These are phyloP conservation scores for Sarocladium kiliense DNA, from an alignment of 2,329 filamentous ascomycete genomes.

Conservation along the genomic window DNA sequence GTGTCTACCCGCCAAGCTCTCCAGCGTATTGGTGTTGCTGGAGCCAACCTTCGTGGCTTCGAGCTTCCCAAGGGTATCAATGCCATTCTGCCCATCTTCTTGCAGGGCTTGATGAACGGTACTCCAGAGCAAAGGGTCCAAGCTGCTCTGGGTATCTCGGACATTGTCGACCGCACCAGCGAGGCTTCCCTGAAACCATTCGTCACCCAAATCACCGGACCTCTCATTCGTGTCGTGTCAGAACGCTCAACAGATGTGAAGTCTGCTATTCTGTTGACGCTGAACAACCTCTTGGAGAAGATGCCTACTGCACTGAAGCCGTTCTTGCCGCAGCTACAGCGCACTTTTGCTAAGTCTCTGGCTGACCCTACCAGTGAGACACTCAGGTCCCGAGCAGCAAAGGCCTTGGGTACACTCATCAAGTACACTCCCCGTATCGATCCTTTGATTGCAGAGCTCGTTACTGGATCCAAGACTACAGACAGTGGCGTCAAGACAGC, in stretches of 20 bases:
- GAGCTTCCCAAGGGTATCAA: conserved; percentile 93
- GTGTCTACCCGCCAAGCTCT: conserved; percentile 80
- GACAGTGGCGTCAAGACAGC: conserved; percentile 86
- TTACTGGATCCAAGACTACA: conserved; percentile 85
- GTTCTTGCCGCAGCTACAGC: conserved; percentile 92
- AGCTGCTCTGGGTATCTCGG: conserved; percentile 87
- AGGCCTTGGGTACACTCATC: conserved; percentile 90
- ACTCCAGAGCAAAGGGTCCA: conserved; percentile 87
- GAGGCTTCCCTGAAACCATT: conserved; percentile 86
- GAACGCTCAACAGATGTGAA: conserved; percentile 96
- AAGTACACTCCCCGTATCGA: conserved; percentile 93
- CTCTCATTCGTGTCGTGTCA: conserved; percentile 94
- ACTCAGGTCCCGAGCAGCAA: conserved; percentile 81
- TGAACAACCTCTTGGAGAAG: conserved; percentile 95
- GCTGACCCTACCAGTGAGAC: conserved; percentile 90
- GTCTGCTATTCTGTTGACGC: conserved; percentile 84
- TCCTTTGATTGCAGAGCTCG: conserved; percentile 84
- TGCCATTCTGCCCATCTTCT: conserved; percentile 90
- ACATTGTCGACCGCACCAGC: conserved; percentile 90
- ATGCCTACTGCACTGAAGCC: conserved; percentile 94
- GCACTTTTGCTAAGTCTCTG: conserved; percentile 93
- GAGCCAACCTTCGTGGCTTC: conserved; percentile 82
- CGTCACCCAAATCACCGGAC: conserved; percentile 95
- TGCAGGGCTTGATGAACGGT: conserved; percentile 97
- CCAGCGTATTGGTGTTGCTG: conserved; percentile 82